phyloP scores from a whole-genome alignment of 2,329 filamentous ascomycete species.

The Fusarium nygamai region DNA sequence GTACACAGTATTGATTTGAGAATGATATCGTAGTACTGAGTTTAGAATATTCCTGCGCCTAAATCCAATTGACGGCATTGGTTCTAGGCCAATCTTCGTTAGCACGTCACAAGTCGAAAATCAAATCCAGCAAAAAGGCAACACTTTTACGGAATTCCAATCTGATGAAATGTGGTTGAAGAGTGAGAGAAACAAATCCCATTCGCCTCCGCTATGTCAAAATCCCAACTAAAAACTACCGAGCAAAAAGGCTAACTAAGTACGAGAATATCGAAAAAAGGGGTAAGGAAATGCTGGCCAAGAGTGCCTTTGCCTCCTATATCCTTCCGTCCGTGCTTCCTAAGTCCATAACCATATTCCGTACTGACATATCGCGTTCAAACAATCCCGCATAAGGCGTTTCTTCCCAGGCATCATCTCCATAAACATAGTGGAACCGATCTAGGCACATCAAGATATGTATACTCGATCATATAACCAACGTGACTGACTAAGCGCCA shows the following conservation, averaged over 20 bases:
- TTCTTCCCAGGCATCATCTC: slow-evolving; percentile 35
- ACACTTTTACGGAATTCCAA: not conserved
- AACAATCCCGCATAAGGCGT: slow-evolving; percentile 27
- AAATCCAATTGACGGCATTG: not conserved
- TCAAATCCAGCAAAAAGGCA: not conserved
- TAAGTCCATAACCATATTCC: slow-evolving; percentile 16
- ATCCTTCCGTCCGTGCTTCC: slow-evolving; percentile 9
- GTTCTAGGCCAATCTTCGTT: not conserved
- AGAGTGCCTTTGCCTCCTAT: slow-evolving; percentile 2
- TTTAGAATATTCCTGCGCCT: not conserved
- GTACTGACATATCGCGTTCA: slow-evolving; percentile 22
- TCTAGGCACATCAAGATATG: slow-evolving; percentile 4
- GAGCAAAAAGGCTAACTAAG: slow-evolving; percentile 17
- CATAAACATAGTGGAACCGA: slow-evolving; percentile 21
- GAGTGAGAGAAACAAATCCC: slow-evolving; percentile 25
- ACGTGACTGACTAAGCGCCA: slow-evolving; percentile 23
- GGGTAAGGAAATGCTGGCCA: slow-evolving; percentile 5
- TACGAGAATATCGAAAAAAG: slow-evolving; percentile 32
- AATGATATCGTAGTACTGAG: not conserved
- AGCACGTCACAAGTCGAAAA: not conserved
- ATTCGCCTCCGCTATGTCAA: slow-evolving; percentile 50
- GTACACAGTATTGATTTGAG: not conserved
- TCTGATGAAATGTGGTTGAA: not conserved
- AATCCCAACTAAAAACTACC: slow-evolving; percentile 31
- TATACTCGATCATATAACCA: not conserved